Conservation (phyloP, 2,329 filamentous ascomycete species). For the Ciborinia camelliae region DNA sequence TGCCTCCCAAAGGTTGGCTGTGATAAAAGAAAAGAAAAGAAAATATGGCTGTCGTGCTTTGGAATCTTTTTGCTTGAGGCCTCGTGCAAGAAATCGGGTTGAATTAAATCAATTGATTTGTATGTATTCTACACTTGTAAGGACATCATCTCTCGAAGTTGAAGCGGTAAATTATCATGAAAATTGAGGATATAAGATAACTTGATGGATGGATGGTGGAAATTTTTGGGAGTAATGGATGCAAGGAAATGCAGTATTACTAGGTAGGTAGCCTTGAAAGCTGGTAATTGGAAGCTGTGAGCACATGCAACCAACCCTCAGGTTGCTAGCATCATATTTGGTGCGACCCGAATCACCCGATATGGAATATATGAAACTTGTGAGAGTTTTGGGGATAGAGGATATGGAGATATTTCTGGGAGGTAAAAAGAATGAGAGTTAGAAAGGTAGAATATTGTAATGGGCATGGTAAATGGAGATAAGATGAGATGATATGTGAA, state of each 20-base stretch:
- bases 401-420: background rate
- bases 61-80: background rate
- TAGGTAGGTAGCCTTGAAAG: no score
- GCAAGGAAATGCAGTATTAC: conserved; percentile 7
- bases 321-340: background rate
- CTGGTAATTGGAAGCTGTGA: conserved; percentile 15
- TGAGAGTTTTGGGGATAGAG: background rate
- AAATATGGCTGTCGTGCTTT: background rate
- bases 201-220: background rate
- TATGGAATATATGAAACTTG: background rate
- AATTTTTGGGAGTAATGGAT: background rate
- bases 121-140: background rate
- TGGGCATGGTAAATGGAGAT: background rate
- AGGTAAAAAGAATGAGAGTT: background rate
- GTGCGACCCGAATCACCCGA: conserved; percentile 4
- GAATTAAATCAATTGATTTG: background rate
- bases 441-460: background rate
- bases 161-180: background rate
- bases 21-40: conserved; percentile 1
- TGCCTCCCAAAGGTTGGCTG: conserved; percentile 1
- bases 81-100: background rate
- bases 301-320: conserved; percentile 11
- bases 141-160: background rate
- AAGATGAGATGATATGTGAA: no score
- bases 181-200: background rate